Conservation (phyloP, 2,329 filamentous ascomycete genomes). For the Phialophora macrospora region DNA sequence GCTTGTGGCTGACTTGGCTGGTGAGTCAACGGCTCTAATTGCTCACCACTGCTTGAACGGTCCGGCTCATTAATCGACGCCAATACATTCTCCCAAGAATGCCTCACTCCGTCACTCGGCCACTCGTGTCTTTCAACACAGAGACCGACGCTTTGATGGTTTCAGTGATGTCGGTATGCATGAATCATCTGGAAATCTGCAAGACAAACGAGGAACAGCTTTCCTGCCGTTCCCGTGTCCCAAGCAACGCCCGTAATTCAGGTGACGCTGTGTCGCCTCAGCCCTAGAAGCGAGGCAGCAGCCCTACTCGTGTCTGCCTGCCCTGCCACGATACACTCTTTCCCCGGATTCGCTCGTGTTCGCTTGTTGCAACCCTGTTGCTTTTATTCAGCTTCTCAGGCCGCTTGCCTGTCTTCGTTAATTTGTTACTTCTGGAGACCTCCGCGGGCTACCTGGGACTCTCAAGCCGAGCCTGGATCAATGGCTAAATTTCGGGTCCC, state of each 20-base stretch:
- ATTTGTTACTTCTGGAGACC: neutral
- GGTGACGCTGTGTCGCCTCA: neutral
- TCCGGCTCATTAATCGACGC: neutral
- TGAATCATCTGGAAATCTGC: neutral
- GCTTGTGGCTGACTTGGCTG: neutral
- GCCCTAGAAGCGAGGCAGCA: neutral
- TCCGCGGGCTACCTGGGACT: neutral
- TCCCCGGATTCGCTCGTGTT: constrained; percentile 8
- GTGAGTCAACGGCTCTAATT: constrained; percentile 1
- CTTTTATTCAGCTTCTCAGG: neutral
- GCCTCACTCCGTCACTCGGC: neutral
- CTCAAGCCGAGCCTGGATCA: neutral
- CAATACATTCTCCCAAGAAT: neutral
- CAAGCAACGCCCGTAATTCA: neutral
- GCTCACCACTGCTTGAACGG: neutral
- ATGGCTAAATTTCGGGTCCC: neutral
- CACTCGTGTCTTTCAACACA: neutral
- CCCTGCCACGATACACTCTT: neutral
- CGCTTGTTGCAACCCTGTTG: constrained; percentile 4
- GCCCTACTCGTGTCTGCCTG: neutral
- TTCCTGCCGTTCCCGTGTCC: neutral
- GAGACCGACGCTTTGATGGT: neutral
- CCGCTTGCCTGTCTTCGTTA: neutral
- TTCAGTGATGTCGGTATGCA: neutral
- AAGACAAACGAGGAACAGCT: no score